Evolutionary conservation across 371 early-diverging fungal species (phyloP), one percentile per base, ranked within the genome.

Genomic region (Mortierella sp.): DNA sequence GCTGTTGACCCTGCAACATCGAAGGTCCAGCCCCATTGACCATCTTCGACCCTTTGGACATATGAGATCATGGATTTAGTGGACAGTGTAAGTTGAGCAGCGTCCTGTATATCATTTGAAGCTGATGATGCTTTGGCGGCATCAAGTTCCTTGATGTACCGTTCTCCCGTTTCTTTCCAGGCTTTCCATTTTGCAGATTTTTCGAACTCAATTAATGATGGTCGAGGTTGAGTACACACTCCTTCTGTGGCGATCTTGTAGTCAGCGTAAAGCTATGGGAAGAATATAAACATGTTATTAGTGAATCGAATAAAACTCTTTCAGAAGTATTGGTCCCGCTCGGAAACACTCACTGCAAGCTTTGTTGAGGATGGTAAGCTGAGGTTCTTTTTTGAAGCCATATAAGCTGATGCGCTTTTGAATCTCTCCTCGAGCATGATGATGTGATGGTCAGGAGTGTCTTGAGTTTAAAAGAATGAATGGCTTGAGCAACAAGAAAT

Each of bases 111-210:
- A 49, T 53, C 60, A 35, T 26, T 45, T n/a, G 10, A 45, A 2
- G 47, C 19, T 1, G 61, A 13, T n/a, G 56, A 6, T 0, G 31
- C 13, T 26, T 42, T 49, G 6, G 63, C 57, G 26, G 35, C 47
- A 19, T 47, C 23, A 26, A 70, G 56, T 42, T 74, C 68, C 40
- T 68, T 37, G 35, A 31, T 4, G 32, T 74, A 74, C 0, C 40
- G 19, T 3, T 74, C 71, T 34, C 74, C 80, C 0, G 80, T 57
- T 42, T 80, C 75, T 43, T 70, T 80, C 80, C 80, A 80, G 1
- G 80, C 71, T n/a, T 80, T 80, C 80, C 80, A 80, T 32, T 80
- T 80, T 29, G 80, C 80, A 23, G 70, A 55, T 57, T 80, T 80
- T 58, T 80, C 80, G 43, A 80, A 80, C 53, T 80, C 80, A 54